Conservation (phyloP, 2,329 filamentous ascomycete species). For the Cordyceps cicadae region DNA sequence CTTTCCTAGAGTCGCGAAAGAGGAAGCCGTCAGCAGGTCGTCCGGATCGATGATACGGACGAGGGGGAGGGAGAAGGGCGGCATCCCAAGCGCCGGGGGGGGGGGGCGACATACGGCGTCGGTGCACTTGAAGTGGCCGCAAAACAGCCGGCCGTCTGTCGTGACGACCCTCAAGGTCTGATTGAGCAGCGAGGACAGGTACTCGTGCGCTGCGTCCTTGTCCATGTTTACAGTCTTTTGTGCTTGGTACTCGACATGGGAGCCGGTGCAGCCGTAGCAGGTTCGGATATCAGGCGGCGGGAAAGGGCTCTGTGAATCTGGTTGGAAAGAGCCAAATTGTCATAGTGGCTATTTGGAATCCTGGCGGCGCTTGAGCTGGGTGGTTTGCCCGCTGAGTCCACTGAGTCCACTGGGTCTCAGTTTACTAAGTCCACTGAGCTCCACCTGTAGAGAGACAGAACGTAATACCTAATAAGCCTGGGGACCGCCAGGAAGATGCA, state of each 20-base stretch:
- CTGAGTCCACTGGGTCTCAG: not conserved
- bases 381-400: not conserved
- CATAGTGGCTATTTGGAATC: not conserved
- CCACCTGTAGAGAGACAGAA: not conserved
- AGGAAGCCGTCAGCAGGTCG: slow-evolving; percentile 14
- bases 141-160: slow-evolving; percentile 79
- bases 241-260: not conserved
- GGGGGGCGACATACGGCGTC: slow-evolving; percentile 57
- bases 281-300: not conserved
- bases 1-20: slow-evolving; percentile 50
- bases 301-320: not conserved
- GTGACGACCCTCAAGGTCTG: slow-evolving; percentile 72
- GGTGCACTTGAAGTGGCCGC: slow-evolving; percentile 88
- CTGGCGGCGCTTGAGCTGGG: not conserved
- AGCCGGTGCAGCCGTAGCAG: not conserved
- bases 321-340: not conserved
- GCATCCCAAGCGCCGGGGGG: not conserved
- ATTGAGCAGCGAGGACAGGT: slow-evolving; percentile 60
- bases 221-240: slow-evolving; percentile 29
- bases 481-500: slow-evolving; percentile 3
- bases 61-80: too few species aligned
- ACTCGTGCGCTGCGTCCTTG: slow-evolving; percentile 45
- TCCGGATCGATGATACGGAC: not conserved
- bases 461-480: not conserved
- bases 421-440: not conserved